phyloP scores from a whole-genome alignment of 2,329 filamentous ascomycete species.

The Monosporascus sp. region DNA sequence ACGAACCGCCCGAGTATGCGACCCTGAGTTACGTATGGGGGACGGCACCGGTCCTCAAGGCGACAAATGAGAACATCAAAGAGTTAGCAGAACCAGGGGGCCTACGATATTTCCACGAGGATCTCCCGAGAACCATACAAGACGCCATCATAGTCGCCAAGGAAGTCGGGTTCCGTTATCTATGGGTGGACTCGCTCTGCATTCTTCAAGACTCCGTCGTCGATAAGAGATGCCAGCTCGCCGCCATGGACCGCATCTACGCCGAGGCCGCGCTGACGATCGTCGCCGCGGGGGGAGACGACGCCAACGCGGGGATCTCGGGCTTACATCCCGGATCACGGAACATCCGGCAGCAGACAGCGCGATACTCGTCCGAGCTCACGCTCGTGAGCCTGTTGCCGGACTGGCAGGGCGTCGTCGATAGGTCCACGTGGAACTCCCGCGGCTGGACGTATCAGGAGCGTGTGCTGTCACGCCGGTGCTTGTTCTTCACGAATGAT shows the following conservation, averaged over 20 bases:
- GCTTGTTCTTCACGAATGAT: neutral
- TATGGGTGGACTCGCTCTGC: conserved; percentile 22
- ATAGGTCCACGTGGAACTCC: conserved; percentile 7
- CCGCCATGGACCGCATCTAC: conserved; percentile 14
- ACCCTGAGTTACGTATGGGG: conserved; percentile 9
- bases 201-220: conserved; percentile 17
- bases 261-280: conserved; percentile 7
- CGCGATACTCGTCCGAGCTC: neutral
- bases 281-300: conserved; percentile 5
- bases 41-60: conserved; percentile 1
- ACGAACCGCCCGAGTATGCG: neutral
- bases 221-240: conserved; percentile 14
- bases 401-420: neutral
- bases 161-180: conserved; percentile 11
- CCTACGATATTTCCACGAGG: neutral
- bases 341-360: neutral
- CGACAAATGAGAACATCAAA: neutral
- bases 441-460: conserved; percentile 1
- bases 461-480: neutral
- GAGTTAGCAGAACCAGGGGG: neutral
- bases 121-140: conserved; percentile 10
- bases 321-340: neutral
- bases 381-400: conserved; percentile 3
- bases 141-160: conserved; percentile 14
- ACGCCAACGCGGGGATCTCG: conserved; percentile 1